These are phyloP conservation scores for Cercospora zeina DNA, from an alignment of 2,329 filamentous ascomycete genomes.

Conservation along the genomic window DNA sequence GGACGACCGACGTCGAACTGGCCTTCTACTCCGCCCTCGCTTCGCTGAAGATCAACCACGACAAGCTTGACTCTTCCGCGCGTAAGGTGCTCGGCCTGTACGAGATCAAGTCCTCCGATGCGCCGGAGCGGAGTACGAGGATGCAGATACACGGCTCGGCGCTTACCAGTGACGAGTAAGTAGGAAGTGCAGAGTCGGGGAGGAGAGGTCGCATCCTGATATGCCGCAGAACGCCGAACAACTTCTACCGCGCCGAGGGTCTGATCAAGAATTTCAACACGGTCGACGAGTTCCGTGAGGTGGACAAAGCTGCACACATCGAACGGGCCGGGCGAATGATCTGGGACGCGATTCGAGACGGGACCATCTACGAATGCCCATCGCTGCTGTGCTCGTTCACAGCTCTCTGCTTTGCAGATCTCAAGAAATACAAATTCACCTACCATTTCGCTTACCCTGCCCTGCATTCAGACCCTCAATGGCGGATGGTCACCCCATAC, in stretches of 20 bases:
- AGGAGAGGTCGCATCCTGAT: constrained; percentile 1
- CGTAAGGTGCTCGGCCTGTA: constrained; percentile 85
- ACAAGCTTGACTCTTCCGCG: constrained; percentile 92
- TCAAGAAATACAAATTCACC: constrained; percentile 97
- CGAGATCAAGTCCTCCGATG: constrained; percentile 71
- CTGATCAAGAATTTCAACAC: constrained; percentile 97
- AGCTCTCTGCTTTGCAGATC: constrained; percentile 86
- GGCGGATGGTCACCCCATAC: constrained; percentile 60
- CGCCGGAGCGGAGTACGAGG: constrained; percentile 74
- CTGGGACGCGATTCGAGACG: constrained; percentile 96
- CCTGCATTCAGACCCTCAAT: constrained; percentile 81
- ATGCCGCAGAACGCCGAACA: constrained; percentile 61
- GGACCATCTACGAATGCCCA: constrained; percentile 91
- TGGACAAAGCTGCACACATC: constrained; percentile 76
- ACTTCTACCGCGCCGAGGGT: constrained; percentile 80
- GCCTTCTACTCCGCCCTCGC: constrained; percentile 95
- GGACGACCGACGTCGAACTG: constrained; percentile 90
- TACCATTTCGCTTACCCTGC: constrained; percentile 98
- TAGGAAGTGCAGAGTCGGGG: constrained; percentile 28
- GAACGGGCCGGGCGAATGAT: constrained; percentile 81
- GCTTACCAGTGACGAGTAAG: constrained; percentile 78
- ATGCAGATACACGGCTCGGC: constrained; percentile 90
- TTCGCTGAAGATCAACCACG: constrained; percentile 89
- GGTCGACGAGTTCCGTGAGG: constrained; percentile 84
- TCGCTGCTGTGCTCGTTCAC: constrained; percentile 87